Conservation (phyloP, 2,329 filamentous ascomycete species). For the Penicillium sp. region DNA sequence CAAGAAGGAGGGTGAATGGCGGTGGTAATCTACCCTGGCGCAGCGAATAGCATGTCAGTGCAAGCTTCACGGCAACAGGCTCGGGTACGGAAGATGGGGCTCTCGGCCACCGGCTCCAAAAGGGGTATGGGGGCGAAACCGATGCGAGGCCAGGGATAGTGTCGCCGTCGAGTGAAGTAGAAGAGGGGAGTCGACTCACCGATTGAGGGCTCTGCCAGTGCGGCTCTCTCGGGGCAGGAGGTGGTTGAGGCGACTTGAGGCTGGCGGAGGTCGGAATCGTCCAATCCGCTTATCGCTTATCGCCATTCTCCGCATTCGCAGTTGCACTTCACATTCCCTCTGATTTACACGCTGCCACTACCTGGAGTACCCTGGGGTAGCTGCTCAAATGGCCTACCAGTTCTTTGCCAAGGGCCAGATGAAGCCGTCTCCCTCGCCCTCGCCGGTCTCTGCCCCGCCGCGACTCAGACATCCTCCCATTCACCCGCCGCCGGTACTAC, state of each 20-base stretch:
- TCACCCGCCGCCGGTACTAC: conserved; percentile 35
- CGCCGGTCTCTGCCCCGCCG: conserved; percentile 27
- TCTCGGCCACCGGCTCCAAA: neutral
- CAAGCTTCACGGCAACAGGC: conserved; percentile 1
- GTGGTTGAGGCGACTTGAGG: conserved; percentile 25
- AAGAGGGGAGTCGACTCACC: conserved; percentile 14
- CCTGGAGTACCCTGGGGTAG: no score
- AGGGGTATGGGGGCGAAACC: neutral
- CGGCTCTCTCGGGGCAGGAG: conserved; percentile 11
- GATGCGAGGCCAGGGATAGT: neutral
- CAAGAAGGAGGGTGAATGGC: neutral
- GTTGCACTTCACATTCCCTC: conserved; percentile 9
- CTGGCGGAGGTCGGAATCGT: conserved; percentile 29
- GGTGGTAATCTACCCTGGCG: conserved; percentile 6
- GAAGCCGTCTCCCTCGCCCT: conserved; percentile 26
- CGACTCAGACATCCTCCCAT: conserved; percentile 30
- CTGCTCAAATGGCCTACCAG: conserved; percentile 41
- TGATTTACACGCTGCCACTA: no score
- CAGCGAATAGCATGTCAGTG: conserved; percentile 12
- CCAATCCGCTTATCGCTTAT: conserved; percentile 36
- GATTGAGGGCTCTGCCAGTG: conserved; percentile 18
- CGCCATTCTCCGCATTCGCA: conserved; percentile 18
- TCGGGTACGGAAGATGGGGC: neutral
- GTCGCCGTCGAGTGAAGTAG: conserved; percentile 1
- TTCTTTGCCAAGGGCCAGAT: conserved; percentile 41